phyloP scores from a whole-genome alignment of 768 basidiomycete genomes.

The Hypholoma sublateritium region DNA sequence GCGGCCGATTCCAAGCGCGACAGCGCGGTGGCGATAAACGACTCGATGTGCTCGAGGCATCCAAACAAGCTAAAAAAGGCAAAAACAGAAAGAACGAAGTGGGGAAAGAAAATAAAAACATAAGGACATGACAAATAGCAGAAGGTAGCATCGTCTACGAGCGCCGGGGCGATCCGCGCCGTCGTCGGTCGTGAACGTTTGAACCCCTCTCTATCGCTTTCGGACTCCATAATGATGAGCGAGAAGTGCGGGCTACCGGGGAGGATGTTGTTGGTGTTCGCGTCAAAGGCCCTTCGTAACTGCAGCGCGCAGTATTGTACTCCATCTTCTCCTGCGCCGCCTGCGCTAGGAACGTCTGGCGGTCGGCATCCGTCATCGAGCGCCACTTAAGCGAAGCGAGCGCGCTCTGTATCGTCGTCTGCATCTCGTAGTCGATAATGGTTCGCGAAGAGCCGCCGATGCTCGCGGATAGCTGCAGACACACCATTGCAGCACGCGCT shows the following conservation, averaged over 20 bases:
- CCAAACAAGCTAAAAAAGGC: slow-evolving; percentile 13
- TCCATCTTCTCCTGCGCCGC: slow-evolving; percentile 95
- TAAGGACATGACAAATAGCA: background rate
- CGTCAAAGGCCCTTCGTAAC: slow-evolving; percentile 83
- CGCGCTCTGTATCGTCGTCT: no score
- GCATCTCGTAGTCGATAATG: no score
- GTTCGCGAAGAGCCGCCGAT: no score
- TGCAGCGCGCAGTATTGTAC: slow-evolving; percentile 80
- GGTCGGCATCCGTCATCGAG: slow-evolving; percentile 89
- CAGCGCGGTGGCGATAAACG: slow-evolving; percentile 85
- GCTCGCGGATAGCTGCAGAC: no score
- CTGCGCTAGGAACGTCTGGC: slow-evolving; percentile 92
- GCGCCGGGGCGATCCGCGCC: slow-evolving; percentile 9
- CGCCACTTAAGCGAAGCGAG: slow-evolving; percentile 44
- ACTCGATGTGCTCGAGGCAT: slow-evolving; percentile 75
- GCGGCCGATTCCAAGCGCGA: slow-evolving; percentile 60
- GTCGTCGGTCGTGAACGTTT: slow-evolving; percentile 56
- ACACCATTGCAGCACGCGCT: no score
- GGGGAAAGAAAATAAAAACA: slow-evolving; percentile 11
- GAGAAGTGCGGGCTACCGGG: slow-evolving; percentile 68
- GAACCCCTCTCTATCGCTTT: slow-evolving; percentile 71
- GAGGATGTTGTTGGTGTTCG: slow-evolving; percentile 79
- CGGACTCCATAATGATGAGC: slow-evolving; percentile 60
- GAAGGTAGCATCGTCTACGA: background rate
- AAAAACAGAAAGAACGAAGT: slow-evolving; percentile 4